These are phyloP conservation scores for Metschnikowia vanudenii DNA, from an alignment of 805 yeast genomes.

Conservation along the genomic window DNA sequence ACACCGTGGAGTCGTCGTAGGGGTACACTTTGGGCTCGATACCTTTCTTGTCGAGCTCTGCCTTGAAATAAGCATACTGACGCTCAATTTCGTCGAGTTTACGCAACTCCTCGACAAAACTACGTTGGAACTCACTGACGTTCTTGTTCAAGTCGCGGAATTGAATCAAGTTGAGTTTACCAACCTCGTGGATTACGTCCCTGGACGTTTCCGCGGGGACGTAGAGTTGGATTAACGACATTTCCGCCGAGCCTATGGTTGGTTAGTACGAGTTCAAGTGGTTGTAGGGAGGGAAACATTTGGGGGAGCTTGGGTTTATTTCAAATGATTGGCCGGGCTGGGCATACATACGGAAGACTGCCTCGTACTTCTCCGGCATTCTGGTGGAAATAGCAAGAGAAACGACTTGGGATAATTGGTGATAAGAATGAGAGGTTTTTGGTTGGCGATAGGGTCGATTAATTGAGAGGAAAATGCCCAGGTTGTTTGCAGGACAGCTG, in stretches of 20 bases:
- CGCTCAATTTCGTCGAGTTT: slow-evolving; percentile 83
- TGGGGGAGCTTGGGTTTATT: background rate
- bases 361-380: slow-evolving; percentile 40
- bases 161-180: slow-evolving; percentile 82
- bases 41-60: slow-evolving; percentile 50
- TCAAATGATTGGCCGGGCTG: too few relatives aligned
- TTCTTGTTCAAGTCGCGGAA: slow-evolving; percentile 80
- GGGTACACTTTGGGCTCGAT: slow-evolving; percentile 39
- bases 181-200: slow-evolving; percentile 81
- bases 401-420: background rate
- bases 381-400: slow-evolving; percentile 1
- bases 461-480: background rate
- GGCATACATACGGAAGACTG: slow-evolving; percentile 43
- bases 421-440: background rate
- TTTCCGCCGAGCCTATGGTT: slow-evolving; percentile 81
- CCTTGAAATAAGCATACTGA: slow-evolving; percentile 52
- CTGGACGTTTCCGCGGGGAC: slow-evolving; percentile 88
- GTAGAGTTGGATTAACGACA: slow-evolving; percentile 90
- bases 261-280: too few relatives aligned
- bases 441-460: background rate
- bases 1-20: slow-evolving; percentile 29
- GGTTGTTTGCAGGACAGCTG: background rate
- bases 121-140: slow-evolving; percentile 82
- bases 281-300: too few relatives aligned
- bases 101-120: slow-evolving; percentile 86